These are phyloP conservation scores for Xylariaceae sp. DNA, from an alignment of 2,329 filamentous ascomycete genomes.

Conservation along the genomic window DNA sequence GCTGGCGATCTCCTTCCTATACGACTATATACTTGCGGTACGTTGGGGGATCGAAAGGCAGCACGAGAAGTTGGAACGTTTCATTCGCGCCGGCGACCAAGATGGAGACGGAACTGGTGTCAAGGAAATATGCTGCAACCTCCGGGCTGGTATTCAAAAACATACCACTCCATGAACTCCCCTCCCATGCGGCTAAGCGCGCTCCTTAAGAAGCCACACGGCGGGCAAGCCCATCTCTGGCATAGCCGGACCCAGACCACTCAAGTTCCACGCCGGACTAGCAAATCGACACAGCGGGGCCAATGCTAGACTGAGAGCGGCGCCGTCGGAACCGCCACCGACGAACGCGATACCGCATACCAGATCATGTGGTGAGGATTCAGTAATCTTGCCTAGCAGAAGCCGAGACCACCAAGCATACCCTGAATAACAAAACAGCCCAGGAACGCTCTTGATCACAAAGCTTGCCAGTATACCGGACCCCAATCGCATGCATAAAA, in stretches of 20 bases:
- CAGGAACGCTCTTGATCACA: constrained; percentile 30
- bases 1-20: constrained; percentile 25
- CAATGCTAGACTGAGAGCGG: constrained; percentile 45
- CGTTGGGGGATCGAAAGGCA: no score
- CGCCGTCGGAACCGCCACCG: constrained; percentile 51
- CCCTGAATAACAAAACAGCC: constrained; percentile 31
- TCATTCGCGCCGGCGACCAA: constrained; percentile 43
- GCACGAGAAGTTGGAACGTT: constrained; percentile 47
- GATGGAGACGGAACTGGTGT: constrained; percentile 39
- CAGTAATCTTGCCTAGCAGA: constrained; percentile 18
- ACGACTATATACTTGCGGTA: no score
- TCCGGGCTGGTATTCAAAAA: no score
- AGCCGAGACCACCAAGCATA: constrained; percentile 15
- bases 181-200: constrained; percentile 30
- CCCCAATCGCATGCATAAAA: constrained; percentile 14
- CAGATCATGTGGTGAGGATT: no score
- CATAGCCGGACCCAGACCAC: constrained; percentile 39
- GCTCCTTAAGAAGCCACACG: constrained; percentile 39
- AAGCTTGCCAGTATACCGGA: constrained; percentile 27
- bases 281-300: constrained; percentile 40
- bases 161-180: constrained; percentile 40
- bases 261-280: constrained; percentile 38
- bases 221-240: constrained; percentile 42
- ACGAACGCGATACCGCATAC: constrained; percentile 51
- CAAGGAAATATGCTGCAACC: no score